Conservation (phyloP, 2,329 filamentous ascomycete genomes). For the Monosporascus sp. region DNA sequence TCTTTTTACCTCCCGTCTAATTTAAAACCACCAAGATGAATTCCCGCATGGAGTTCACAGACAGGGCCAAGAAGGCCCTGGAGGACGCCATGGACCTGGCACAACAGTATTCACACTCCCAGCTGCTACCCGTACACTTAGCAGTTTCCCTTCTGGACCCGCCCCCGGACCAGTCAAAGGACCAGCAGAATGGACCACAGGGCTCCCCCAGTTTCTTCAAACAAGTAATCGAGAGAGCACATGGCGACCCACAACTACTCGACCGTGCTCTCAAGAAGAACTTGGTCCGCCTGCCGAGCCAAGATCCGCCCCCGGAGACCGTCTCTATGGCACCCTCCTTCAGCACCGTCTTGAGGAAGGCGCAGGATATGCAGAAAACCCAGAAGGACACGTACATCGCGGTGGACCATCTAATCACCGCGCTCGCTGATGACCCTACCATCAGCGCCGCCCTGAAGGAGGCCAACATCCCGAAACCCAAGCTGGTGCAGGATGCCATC, state of each 20-base stretch:
- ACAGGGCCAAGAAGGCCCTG: conserved; percentile 84
- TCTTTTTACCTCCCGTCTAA: neutral
- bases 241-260: conserved; percentile 85
- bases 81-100: conserved; percentile 84
- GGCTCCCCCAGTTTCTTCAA: conserved; percentile 73
- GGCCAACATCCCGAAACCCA: conserved; percentile 84
- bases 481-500: conserved; percentile 86
- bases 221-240: conserved; percentile 88
- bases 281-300: conserved; percentile 84
- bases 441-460: conserved; percentile 75
- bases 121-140: conserved; percentile 85
- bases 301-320: conserved; percentile 89
- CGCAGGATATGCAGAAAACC: conserved; percentile 88
- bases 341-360: conserved; percentile 74
- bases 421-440: conserved; percentile 70
- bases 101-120: conserved; percentile 84
- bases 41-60: conserved; percentile 85
- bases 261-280: conserved; percentile 87
- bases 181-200: conserved; percentile 72
- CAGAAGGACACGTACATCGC: conserved; percentile 95
- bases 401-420: conserved; percentile 87
- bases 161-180: conserved; percentile 69
- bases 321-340: conserved; percentile 79
- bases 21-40: conserved; percentile 49
- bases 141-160: conserved; percentile 77